Conservation (phyloP, 768 basidiomycete species). For the Mycena crocata region DNA sequence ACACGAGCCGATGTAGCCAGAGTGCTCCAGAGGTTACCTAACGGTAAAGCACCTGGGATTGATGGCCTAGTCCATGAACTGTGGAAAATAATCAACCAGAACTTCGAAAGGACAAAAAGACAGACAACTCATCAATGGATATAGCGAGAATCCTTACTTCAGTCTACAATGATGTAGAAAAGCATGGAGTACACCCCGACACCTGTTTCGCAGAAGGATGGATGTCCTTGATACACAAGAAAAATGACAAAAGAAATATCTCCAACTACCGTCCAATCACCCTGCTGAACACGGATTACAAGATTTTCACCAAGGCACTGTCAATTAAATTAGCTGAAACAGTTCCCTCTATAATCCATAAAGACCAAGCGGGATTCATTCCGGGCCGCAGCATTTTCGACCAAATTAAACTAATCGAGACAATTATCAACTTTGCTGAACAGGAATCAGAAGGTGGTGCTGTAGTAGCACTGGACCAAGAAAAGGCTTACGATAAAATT, state of each 20-base stretch:
- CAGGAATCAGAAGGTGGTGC: slow-evolving; percentile 12
- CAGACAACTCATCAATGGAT: too few species aligned
- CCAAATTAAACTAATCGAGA: slow-evolving; percentile 33
- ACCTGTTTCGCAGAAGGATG: slow-evolving; percentile 9
- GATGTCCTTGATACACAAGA: slow-evolving; percentile 13
- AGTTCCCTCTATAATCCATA: neutral
- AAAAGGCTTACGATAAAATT: too few species aligned
- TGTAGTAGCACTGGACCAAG: slow-evolving; percentile 24
- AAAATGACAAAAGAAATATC: slow-evolving; percentile 12
- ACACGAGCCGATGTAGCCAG: too few species aligned
- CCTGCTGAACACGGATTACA: slow-evolving; percentile 11
- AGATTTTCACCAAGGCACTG: slow-evolving; percentile 16
- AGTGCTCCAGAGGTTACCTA: too few species aligned
- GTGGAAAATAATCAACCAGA: too few species aligned
- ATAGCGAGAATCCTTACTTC: too few species aligned
- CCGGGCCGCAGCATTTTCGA: slow-evolving; percentile 35
- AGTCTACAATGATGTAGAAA: slow-evolving; percentile 13
- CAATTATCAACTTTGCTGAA: slow-evolving; percentile 22
- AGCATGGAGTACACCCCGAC: neutral
- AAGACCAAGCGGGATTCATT: slow-evolving; percentile 37
- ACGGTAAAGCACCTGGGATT: too few species aligned
- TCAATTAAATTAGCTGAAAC: neutral
- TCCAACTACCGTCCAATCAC: slow-evolving; percentile 13
- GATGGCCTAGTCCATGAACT: too few species aligned
- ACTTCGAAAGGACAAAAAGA: too few species aligned